Percentiles rank a stretch among this genome's conserved stretches.
phyloP scores from a whole-genome alignment of 495 filamentous ascomycete species.

The Aspergillus homomorphus region DNA sequence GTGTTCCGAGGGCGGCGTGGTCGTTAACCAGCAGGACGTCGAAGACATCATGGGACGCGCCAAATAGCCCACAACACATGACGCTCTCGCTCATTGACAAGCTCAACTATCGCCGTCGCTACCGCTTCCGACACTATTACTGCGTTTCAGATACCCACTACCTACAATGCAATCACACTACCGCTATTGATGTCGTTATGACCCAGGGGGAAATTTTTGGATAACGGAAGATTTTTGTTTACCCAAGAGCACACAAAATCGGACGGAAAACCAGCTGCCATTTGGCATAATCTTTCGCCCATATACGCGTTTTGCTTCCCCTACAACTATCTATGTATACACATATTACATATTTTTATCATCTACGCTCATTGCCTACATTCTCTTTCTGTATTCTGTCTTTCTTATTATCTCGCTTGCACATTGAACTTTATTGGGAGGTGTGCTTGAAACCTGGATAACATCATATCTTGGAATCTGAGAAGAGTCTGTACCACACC shows the following conservation, averaged over 20 bases:
- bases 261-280: neutral
- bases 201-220: constrained; percentile 4
- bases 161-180: constrained; percentile 23
- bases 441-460: neutral
- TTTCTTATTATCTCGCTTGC: neutral
- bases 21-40: constrained; percentile 86
- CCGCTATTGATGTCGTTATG: constrained; percentile 17
- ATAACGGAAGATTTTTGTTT: neutral
- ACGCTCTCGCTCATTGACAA: neutral
- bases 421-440: constrained; percentile 4
- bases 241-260: neutral
- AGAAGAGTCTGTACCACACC: constrained; percentile 6
- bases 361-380: neutral
- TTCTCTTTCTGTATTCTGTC: neutral
- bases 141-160: constrained; percentile 13
- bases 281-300: neutral
- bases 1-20: constrained; percentile 89
- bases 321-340: neutral
- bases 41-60: constrained; percentile 68
- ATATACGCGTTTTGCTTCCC: neutral
- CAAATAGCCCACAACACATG: constrained; percentile 20
- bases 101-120: neutral
- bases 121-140: neutral
- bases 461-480: neutral
- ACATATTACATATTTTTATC: neutral